Evolutionary conservation across 1,284 basidiomycete genomes (phyloP).

Genomic region (Phlebopus sp.): DNA sequence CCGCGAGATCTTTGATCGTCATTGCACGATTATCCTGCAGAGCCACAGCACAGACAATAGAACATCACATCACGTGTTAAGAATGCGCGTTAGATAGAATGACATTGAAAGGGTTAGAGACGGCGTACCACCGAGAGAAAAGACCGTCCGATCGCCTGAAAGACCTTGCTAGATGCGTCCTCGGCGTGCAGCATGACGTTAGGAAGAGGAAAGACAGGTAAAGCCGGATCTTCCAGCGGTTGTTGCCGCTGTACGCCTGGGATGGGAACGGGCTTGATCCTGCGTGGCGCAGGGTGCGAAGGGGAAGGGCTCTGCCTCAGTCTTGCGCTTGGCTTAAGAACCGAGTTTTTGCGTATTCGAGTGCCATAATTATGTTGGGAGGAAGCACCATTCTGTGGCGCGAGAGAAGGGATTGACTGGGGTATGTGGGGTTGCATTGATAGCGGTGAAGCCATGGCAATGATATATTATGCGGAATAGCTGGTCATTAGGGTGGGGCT

Average conservation of each 20-base stretch:
- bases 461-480: constrained; percentile 19
- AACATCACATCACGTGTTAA: constrained; percentile 11
- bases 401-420: constrained; percentile 9
- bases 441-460: constrained; percentile 17
- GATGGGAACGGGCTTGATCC: constrained; percentile 35
- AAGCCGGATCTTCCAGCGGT: constrained; percentile 13
- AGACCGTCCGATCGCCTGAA: constrained; percentile 65
- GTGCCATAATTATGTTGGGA: constrained; percentile 46
- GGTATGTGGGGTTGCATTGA: constrained; percentile 36
- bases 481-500: constrained; percentile 20
- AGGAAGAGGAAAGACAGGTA: constrained; percentile 52
- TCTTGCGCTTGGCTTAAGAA: constrained; percentile 50
- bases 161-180: constrained; percentile 65
- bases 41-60: constrained; percentile 2
- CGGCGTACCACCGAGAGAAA: constrained; percentile 67
- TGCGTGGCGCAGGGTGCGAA: constrained; percentile 32
- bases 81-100: constrained; percentile 11
- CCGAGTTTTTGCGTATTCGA: constrained; percentile 51
- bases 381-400: constrained; percentile 13
- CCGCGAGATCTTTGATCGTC: constrained; percentile 79
- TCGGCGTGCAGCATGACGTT: constrained; percentile 67
- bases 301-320: constrained; percentile 40
- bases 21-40: constrained; percentile 71
- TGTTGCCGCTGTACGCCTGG: constrained; percentile 17
- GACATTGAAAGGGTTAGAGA: constrained; percentile 11